Base-by-base conservation (phyloP, 768 basidiomycete species). In the Tylopilus vinaceipallidus region DNA sequence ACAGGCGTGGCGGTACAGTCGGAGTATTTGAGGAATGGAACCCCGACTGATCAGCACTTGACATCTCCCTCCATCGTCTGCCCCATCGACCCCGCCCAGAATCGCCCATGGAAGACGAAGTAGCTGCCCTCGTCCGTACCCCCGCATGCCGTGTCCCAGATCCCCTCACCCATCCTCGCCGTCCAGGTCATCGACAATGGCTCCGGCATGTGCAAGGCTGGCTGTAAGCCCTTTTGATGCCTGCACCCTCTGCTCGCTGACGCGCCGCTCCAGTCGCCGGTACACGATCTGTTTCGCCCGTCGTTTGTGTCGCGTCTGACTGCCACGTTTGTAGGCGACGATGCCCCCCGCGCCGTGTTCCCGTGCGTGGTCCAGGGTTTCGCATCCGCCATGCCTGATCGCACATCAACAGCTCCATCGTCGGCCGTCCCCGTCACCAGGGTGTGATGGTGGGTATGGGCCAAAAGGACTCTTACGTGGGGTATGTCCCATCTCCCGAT, bases 141-240 rank as follows among this genome's bases (percentile, higher is more conserved):
- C 0, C 30, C 35, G 24, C 23, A 32, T 39, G 53, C 30, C 14
- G 36, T 51, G 37, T 23, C 6, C 14, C 36, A 34, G 14, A n/a
- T 32, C 9, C 22, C 23, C 39, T 52, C 34, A 57, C 32, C n/a
- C 14, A 43, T 34, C 26, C 23, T 22, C 41, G 27, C n/a, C 56
- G 14, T 2, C n/a, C 42, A 88, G 88, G 88, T 91, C 72, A 87
- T 90, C 68, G 88, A 92, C 73, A 91, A 91, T 72, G 92, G 91
- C 67, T 98, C 95, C 67, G 95, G 95, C 75, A 98, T 98, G 95
- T 98, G 95, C 88, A 98, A 98, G 79, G 95, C 95, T 83, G 95
- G 97, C 75, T 93, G 90, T 91, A 71, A 63, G 88, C 86, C 30
- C 56, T 59, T 61, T 48, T n/a, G n/a, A n/a, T n/a, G n/a, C n/a